Percentiles rank a stretch among this genome's conserved stretches.
phyloP scores from a whole-genome alignment of 306 rosid genomes.

The Astragalus membranaceus region DNA sequence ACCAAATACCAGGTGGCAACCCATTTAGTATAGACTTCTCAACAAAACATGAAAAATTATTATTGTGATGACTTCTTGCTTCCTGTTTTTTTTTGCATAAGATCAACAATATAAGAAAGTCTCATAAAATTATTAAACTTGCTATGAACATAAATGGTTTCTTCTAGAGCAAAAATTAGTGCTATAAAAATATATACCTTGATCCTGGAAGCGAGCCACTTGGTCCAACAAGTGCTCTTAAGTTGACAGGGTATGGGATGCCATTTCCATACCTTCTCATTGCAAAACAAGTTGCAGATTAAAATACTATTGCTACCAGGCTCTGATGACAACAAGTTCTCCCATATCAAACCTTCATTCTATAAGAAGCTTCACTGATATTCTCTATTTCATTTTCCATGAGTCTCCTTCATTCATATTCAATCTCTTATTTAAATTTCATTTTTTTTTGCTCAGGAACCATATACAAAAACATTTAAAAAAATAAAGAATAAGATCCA shows the following conservation, averaged over 20 bases:
- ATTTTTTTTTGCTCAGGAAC: too few species aligned
- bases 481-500: too few species aligned
- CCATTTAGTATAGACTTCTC: not conserved
- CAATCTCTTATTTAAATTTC: slow-evolving; percentile 8
- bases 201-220: slow-evolving; percentile 99
- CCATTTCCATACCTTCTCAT: slow-evolving; percentile 83
- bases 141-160: too few species aligned
- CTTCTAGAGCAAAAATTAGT: too few species aligned
- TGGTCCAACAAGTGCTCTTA: slow-evolving; percentile 82
- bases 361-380: too few species aligned
- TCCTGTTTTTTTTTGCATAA: not conserved
- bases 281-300: slow-evolving; percentile 95
- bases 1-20: slow-evolving; percentile 6
- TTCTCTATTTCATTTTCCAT: too few species aligned
- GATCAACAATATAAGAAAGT: slow-evolving; percentile 4
- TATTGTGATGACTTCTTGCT: too few species aligned
- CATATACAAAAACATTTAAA: too few species aligned
- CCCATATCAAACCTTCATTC: slow-evolving; percentile 98
- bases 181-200: too few species aligned
- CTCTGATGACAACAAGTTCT: slow-evolving; percentile 91
- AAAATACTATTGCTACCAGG: slow-evolving; percentile 93
- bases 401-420: slow-evolving; percentile 44
- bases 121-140: too few species aligned
- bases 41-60: not conserved
- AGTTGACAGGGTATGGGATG: slow-evolving; percentile 64